These are phyloP conservation scores for Kwoniella sp. DNA, from an alignment of 768 basidiomycete genomes.

Conservation along the genomic window DNA sequence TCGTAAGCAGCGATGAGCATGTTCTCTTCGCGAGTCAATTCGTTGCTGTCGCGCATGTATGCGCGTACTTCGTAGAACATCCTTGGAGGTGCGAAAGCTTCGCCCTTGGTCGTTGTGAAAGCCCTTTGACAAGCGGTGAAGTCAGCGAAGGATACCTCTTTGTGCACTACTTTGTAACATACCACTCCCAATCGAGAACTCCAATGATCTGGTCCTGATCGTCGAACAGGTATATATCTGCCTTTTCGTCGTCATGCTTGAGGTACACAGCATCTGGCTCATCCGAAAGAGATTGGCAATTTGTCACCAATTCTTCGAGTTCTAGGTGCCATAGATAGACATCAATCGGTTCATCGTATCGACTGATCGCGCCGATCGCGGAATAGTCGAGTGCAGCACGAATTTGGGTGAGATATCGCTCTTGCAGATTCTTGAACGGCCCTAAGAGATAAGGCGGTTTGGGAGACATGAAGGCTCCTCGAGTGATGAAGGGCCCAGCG, in stretches of 20 bases:
- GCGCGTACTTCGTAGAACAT: not conserved
- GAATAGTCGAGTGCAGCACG: conserved; percentile 11
- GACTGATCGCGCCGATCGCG: not conserved
- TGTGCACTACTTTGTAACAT: not conserved
- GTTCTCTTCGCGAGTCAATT: conserved; percentile 11
- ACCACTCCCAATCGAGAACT: conserved; percentile 55
- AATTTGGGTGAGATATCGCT: conserved; percentile 23
- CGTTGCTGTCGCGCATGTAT: conserved; percentile 7
- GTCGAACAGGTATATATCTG: conserved; percentile 47
- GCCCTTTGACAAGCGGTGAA: conserved; percentile 11
- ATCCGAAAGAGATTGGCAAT: not conserved
- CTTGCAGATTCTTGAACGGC: conserved; percentile 16
- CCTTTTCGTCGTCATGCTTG: conserved; percentile 39
- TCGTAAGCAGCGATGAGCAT: conserved; percentile 16
- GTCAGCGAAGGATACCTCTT: not conserved
- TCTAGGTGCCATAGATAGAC: conserved; percentile 21
- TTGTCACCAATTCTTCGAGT: conserved; percentile 8
- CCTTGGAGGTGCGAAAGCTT: conserved; percentile 19
- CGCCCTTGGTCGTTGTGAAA: conserved; percentile 15
- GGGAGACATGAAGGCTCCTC: not conserved
- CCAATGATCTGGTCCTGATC: conserved; percentile 33
- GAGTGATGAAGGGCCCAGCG: conserved; percentile 14
- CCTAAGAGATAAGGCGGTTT: conserved; percentile 23
- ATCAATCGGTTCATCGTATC: not conserved
- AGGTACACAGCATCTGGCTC: conserved; percentile 23